phyloP scores from a whole-genome alignment of 2,329 filamentous ascomycete species.

The Fusarium devonianum region DNA sequence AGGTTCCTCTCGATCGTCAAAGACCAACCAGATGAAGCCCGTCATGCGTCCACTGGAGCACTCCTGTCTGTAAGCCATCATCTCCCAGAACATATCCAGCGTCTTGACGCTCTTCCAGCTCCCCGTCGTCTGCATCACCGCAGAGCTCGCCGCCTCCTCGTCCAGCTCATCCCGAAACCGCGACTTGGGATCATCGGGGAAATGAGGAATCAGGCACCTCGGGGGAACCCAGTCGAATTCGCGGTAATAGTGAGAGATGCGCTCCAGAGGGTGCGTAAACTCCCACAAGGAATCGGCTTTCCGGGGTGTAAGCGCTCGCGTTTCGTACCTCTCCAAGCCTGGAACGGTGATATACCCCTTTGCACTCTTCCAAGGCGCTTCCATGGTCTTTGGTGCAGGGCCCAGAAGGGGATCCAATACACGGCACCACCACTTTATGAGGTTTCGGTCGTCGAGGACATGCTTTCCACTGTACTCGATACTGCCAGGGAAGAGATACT shows the following conservation, averaged over 20 bases:
- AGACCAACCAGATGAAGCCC: slow-evolving; percentile 93
- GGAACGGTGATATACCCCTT: slow-evolving; percentile 87
- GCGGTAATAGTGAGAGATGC: slow-evolving; percentile 67
- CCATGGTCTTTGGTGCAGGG: slow-evolving; percentile 48
- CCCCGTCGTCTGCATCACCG: slow-evolving; percentile 63
- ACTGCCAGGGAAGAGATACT: slow-evolving; percentile 95
- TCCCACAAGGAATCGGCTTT: slow-evolving; percentile 62
- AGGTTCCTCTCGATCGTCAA: slow-evolving; percentile 61
- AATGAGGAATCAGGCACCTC: slow-evolving; percentile 85
- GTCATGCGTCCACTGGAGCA: slow-evolving; percentile 92
- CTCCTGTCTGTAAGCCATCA: slow-evolving; percentile 96
- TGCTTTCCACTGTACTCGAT: slow-evolving; percentile 86
- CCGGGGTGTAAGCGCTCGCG: slow-evolving; percentile 77
- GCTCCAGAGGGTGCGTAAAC: slow-evolving; percentile 74
- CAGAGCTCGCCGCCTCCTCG: slow-evolving; percentile 73
- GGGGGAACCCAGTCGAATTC: slow-evolving; percentile 71
- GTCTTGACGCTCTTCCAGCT: slow-evolving; percentile 85
- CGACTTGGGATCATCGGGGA: slow-evolving; percentile 94
- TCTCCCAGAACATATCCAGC: slow-evolving; percentile 96
- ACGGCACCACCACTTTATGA: slow-evolving; percentile 96
- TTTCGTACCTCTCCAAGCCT: slow-evolving; percentile 83
- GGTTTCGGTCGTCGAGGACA: slow-evolving; percentile 85
- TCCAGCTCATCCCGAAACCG: slow-evolving; percentile 89
- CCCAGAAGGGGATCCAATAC: slow-evolving; percentile 80
- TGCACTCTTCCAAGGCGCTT: slow-evolving; percentile 53